Percentiles rank a stretch among this genome's conserved stretches.
These are phyloP conservation scores for Cercospora nicotianae DNA, from an alignment of 2,329 filamentous ascomycete species.

Conservation along the genomic window DNA sequence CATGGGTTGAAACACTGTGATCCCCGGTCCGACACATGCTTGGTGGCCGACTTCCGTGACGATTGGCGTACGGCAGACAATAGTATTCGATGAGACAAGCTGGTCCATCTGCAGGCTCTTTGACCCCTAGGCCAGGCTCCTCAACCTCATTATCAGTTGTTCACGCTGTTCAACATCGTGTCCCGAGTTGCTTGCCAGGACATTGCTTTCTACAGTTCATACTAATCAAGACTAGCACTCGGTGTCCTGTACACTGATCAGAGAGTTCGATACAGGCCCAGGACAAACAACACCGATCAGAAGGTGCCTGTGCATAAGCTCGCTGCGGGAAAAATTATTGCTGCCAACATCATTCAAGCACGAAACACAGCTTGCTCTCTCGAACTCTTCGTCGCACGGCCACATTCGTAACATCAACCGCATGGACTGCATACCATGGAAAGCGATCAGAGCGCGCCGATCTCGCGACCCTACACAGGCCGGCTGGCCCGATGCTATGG, in stretches of 20 bases:
- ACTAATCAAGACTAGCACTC: not conserved
- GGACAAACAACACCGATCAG: not conserved
- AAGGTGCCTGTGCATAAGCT: not conserved
- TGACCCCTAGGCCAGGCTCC: not conserved
- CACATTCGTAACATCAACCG: not conserved
- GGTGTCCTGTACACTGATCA: not conserved
- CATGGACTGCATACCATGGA: constrained; percentile 24
- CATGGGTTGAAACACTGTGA: not conserved
- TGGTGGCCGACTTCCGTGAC: not conserved
- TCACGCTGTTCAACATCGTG: not conserved
- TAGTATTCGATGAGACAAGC: not conserved
- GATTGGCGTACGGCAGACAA: not conserved
- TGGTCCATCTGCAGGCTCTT: not conserved
- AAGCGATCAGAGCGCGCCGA: not conserved
- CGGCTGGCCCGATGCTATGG: not conserved
- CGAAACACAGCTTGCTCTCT: not conserved
- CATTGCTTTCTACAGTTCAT: not conserved
- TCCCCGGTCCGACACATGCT: not conserved
- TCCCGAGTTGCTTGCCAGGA: too few relatives aligned
- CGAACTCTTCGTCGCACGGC: not conserved
- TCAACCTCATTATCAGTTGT: not conserved
- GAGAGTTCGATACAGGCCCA: not conserved
- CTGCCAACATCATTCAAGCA: not conserved
- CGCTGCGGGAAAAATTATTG: not conserved
- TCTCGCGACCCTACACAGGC: not conserved